Base-by-base conservation (phyloP, 768 basidiomycete genomes). In the Coprinopsis sp. region DNA sequence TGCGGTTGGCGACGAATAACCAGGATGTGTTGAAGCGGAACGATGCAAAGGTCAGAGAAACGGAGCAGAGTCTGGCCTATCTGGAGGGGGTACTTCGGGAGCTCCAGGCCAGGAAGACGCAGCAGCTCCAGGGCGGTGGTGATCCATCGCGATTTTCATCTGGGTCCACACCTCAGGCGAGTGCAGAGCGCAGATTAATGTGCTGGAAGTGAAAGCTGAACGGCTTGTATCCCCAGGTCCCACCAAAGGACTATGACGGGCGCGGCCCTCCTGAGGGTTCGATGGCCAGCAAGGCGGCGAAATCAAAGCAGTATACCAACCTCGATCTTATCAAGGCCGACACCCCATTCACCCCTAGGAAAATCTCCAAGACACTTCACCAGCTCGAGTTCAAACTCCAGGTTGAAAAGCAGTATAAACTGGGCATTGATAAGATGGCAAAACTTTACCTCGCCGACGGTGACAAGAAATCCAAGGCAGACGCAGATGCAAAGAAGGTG, bases 331-430 rank as follows among this genome's bases (percentile, higher is more conserved):
- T 96, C 67, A 94, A 94, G 69, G 93, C 93, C 53, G 96, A 99
- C 70, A 94, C 94, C 36, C 94, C 95, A 13, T 82, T 95, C 61
- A 93, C 92, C 16, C 87, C 94, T 2, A 86, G 90, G 55, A 98
- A 95, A 73, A 98, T 99, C 63, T 90, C 92, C 33, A 82, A 82
- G 56, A 97, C 98, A 94, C 81, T 98, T 40, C 94, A 97, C 67
- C 94, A 97, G 66, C 84, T 99, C 51, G 94, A 98, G 68, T 99
- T 97, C 80, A 99, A 99, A 71, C 82, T 97, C 46, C 91, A 95
- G 65, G 91, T 99, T 53, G 96, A 99, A 68, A 81, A 87, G 71
- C 93, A 98, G 69, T 97, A 97, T 74, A 95, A 94, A 74, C 79
- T 85, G 63, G 96, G 96, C 33, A 96, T 97, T 53, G 94, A 98